These are phyloP conservation scores for Monotropa hypopitys DNA, from an alignment of 179 eudicot genomes.

Conservation along the genomic window DNA sequence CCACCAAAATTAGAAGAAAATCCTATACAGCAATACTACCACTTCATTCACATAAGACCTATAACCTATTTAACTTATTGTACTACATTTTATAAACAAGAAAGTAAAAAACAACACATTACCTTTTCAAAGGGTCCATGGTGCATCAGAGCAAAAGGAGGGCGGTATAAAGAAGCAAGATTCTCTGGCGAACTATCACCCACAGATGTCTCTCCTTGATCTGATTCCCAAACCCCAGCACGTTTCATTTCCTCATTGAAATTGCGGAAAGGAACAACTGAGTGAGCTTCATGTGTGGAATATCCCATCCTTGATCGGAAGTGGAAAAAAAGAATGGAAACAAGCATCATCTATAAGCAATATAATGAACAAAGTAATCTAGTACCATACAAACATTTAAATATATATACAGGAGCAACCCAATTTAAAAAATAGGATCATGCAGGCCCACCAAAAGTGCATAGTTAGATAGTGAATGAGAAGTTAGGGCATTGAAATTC, in stretches of 20 bases:
- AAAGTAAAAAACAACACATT: background rate
- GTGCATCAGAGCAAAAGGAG: constrained; percentile 81
- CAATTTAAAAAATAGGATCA: background rate
- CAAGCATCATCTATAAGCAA: constrained; percentile 9
- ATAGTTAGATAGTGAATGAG: background rate
- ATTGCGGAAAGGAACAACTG: constrained; percentile 80
- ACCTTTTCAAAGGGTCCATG: constrained; percentile 93
- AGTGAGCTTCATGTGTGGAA: constrained; percentile 40
- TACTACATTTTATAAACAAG: background rate
- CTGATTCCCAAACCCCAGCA: constrained; percentile 69
- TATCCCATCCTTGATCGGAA: constrained; percentile 43
- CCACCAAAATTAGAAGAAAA: background rate
- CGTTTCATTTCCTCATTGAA: constrained; percentile 78
- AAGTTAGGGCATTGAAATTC: background rate
- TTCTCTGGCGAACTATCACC: constrained; percentile 59
- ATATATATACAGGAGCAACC: background rate
- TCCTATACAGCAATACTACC: background rate
- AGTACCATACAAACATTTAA: background rate
- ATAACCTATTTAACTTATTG: no score
- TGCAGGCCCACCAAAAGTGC: background rate
- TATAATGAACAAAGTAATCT: background rate
- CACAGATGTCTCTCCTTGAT: constrained; percentile 55
- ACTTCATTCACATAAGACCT: background rate
- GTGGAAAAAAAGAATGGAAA: background rate
- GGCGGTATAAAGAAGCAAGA: constrained; percentile 91